Evolutionary conservation across 495 filamentous ascomycete genomes (phyloP).

Genomic region (Hypoxylon fuscum): DNA sequence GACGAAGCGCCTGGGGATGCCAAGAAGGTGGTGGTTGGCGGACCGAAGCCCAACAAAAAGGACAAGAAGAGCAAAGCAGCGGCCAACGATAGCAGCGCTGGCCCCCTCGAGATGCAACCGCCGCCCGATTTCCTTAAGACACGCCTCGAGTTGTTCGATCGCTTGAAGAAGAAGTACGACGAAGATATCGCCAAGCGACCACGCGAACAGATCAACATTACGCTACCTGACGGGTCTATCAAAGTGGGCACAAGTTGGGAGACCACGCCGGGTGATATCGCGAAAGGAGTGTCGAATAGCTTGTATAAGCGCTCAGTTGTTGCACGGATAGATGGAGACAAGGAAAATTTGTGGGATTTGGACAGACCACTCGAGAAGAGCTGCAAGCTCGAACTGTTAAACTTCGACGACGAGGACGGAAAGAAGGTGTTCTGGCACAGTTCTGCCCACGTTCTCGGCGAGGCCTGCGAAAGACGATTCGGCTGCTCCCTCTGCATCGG

Average conservation of each 20-base stretch:
- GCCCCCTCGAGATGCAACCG: slow-evolving; percentile 67
- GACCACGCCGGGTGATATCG: slow-evolving; percentile 74
- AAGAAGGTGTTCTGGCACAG: slow-evolving; percentile 93
- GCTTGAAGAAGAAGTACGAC: slow-evolving; percentile 82
- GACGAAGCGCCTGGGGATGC: slow-evolving; percentile 54
- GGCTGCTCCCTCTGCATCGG: slow-evolving; percentile 92
- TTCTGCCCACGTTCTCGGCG: slow-evolving; percentile 91
- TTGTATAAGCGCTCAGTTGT: slow-evolving; percentile 81
- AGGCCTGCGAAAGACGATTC: slow-evolving; percentile 88
- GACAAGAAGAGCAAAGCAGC: slow-evolving; percentile 60
- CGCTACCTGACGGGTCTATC: slow-evolving; percentile 68
- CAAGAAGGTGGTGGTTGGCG: slow-evolving; percentile 58
- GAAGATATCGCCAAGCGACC: slow-evolving; percentile 73
- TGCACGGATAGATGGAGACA: slow-evolving; percentile 76
- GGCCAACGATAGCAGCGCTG: slow-evolving; percentile 46
- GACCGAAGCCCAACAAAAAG: slow-evolving; percentile 57
- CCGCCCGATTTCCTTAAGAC: slow-evolving; percentile 82
- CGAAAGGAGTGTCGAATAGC: slow-evolving; percentile 72
- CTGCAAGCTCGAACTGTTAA: slow-evolving; percentile 80
- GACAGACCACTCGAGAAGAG: slow-evolving; percentile 84
- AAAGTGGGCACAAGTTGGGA: slow-evolving; percentile 74
- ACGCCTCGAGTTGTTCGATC: slow-evolving; percentile 86
- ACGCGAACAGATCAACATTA: slow-evolving; percentile 72
- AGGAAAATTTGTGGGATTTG: slow-evolving; percentile 82
- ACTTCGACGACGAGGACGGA: slow-evolving; percentile 86